Evolutionary conservation across 2,329 filamentous ascomycete genomes (phyloP), one percentile per base, ranked within the genome.

Genomic region (Aureobasidium vineae): DNA sequence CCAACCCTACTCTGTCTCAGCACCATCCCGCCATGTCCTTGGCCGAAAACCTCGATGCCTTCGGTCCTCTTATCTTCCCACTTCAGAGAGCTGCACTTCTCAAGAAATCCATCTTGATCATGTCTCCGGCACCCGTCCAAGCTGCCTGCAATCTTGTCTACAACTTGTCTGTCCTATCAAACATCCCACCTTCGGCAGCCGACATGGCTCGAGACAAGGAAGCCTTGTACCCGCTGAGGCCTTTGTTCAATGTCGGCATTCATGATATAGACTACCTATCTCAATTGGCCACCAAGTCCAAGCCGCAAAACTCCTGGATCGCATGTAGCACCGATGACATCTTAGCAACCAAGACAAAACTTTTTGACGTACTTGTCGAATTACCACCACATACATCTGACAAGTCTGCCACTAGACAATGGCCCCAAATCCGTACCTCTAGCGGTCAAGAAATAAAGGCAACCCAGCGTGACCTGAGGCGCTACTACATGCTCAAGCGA

Each of bases 251-350:
- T 63, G 85, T 99, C 67, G 95, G 95, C 59, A 88, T 99, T 19
- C 91, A 97, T 76, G 95, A 99, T 74, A 97, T 99, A 59, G 86
- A 90, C 5, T 87, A 89, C 66, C 83, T 98, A 5, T 83, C 88
- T 70, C 82, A 86, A 66, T 84, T 90, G 69, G 82, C 83, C 56
- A 81, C 79, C 73, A 76, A 73, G 69, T 74, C 43, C 52, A 76
- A 69, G 68, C 74, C 70, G 36, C 68, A 67, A 0, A 40, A 56
- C 10, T 90, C 92, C 45, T 99, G 93, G 92, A 88, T 97, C 67
- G 95, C 94, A 15, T 97, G 93, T 77, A 97, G 94, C 3, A 98
- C 94, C 1, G 95, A 99, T 78, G 94, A 90, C 73, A 95, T 99
- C 67, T 84, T 99, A 16, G 88, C 87, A 54, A 90, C 91, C 77